These are phyloP conservation scores for Phytomonas sp. DNA, from an alignment of 208 protist genomes.

Conservation along the genomic window DNA sequence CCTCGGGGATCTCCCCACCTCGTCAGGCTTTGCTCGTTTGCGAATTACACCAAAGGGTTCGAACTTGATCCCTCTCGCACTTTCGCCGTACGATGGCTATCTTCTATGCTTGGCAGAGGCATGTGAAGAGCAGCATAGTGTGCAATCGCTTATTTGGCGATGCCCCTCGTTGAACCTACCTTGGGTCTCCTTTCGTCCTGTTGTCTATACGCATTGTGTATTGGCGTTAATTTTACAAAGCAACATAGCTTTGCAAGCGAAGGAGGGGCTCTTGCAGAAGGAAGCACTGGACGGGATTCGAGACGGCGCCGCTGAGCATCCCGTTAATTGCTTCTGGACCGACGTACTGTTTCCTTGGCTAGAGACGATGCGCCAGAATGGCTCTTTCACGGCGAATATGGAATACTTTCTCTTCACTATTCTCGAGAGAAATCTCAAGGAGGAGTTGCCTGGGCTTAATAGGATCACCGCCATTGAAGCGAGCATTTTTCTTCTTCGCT, in stretches of 20 bases:
- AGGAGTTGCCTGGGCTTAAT: conserved; percentile 23
- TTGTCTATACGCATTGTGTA: conserved; percentile 51
- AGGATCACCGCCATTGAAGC: conserved; percentile 34
- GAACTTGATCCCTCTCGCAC: conserved; percentile 38
- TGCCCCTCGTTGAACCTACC: not conserved
- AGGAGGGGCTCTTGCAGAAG: not conserved
- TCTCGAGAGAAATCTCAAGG: conserved; percentile 40
- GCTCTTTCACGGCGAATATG: conserved; percentile 41
- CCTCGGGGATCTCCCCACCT: not conserved
- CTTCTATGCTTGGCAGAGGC: conserved; percentile 26
- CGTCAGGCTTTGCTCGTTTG: not conserved
- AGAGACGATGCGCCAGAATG: conserved; percentile 42
- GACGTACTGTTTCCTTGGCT: conserved; percentile 52
- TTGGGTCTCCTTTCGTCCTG: conserved; percentile 14
- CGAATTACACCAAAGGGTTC: conserved; percentile 15
- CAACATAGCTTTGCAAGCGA: conserved; percentile 8
- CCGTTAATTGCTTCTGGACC: conserved; percentile 32
- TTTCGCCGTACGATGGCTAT: conserved; percentile 48
- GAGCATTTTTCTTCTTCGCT: conserved; percentile 39
- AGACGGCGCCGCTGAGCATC: not conserved
- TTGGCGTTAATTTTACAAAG: conserved; percentile 23
- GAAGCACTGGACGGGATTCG: not conserved
- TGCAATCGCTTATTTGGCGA: not conserved
- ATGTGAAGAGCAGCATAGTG: not conserved
- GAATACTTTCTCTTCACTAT: conserved; percentile 63